phyloP scores from a whole-genome alignment of 345 rosid species.

The Combretum micranthum region DNA sequence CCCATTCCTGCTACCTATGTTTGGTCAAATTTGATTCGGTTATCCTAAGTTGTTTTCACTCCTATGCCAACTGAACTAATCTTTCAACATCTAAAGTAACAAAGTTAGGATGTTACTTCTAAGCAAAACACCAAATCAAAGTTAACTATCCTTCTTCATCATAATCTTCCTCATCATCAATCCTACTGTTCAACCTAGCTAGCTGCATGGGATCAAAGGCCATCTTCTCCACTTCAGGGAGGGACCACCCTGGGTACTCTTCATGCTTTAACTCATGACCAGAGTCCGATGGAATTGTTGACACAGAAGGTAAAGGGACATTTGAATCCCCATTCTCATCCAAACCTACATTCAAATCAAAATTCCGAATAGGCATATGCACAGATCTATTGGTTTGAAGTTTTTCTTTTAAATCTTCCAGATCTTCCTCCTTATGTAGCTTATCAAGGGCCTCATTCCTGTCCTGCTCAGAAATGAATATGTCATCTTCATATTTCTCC shows the following conservation, averaged over 20 bases:
- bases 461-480: constrained; percentile 18
- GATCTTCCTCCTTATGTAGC: constrained; percentile 12
- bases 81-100: too few species aligned
- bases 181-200: constrained; percentile 19
- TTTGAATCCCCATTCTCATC: constrained; percentile 47
- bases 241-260: constrained; percentile 26
- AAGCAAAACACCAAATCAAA: not conserved
- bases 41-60: too few species aligned
- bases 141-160: constrained; percentile 36
- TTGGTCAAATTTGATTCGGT: too few species aligned
- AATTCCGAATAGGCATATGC: constrained; percentile 26
- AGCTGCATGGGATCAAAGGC: constrained; percentile 25
- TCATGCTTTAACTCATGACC: constrained; percentile 19
- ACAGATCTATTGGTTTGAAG: constrained; percentile 3
- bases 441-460: constrained; percentile 4
- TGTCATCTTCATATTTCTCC: constrained; percentile 34
- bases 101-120: too few species aligned
- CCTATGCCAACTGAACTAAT: too few species aligned
- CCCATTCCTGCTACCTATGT: too few species aligned
- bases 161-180: constrained; percentile 43
- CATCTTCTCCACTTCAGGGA: constrained; percentile 31
- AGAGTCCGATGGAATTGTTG: constrained; percentile 1
- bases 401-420: constrained; percentile 15
- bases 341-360: constrained; percentile 49
- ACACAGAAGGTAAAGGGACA: not conserved